These are phyloP conservation scores for Tylopilus sp. DNA, from an alignment of 768 basidiomycete genomes.

Conservation along the genomic window DNA sequence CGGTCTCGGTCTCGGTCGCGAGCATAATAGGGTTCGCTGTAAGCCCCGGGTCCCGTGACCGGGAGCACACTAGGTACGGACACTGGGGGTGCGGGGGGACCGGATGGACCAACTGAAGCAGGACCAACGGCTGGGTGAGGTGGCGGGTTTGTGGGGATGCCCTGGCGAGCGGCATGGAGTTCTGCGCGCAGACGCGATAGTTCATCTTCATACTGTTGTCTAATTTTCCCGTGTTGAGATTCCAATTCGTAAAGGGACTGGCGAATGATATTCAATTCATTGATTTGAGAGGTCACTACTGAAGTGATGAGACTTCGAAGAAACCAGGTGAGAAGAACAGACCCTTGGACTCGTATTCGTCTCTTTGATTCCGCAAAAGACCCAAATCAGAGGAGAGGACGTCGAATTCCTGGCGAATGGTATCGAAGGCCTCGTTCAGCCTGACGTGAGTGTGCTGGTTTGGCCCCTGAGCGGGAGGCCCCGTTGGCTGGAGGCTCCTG, in stretches of 20 bases:
- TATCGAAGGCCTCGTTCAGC: slow-evolving; percentile 76
- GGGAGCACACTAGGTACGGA: slow-evolving; percentile 30
- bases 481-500: slow-evolving; percentile 52
- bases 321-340: neutral
- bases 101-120: slow-evolving; percentile 33
- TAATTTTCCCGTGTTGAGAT: slow-evolving; percentile 78
- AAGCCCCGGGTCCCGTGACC: slow-evolving; percentile 30
- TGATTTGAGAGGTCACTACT: slow-evolving; percentile 76
- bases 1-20: slow-evolving; percentile 38
- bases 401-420: slow-evolving; percentile 84
- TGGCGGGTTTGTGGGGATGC: slow-evolving; percentile 33
- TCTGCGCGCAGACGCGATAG: slow-evolving; percentile 68
- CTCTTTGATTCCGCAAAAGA: slow-evolving; percentile 70
- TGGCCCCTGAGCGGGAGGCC: slow-evolving; percentile 41
- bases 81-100: slow-evolving; percentile 31
- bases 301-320: slow-evolving; percentile 7
- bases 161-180: slow-evolving; percentile 50
- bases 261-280: slow-evolving; percentile 86
- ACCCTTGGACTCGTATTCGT: slow-evolving; percentile 92
- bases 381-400: slow-evolving; percentile 62
- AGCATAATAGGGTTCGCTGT: slow-evolving; percentile 37
- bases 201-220: slow-evolving; percentile 86
- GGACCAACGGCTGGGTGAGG: slow-evolving; percentile 35
- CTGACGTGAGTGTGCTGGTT: slow-evolving; percentile 42
- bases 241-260: slow-evolving; percentile 92